Evolutionary conservation across 2,329 filamentous ascomycete genomes (phyloP), one percentile per base, ranked within the genome.

Genomic region (Monosporascus sp.): DNA sequence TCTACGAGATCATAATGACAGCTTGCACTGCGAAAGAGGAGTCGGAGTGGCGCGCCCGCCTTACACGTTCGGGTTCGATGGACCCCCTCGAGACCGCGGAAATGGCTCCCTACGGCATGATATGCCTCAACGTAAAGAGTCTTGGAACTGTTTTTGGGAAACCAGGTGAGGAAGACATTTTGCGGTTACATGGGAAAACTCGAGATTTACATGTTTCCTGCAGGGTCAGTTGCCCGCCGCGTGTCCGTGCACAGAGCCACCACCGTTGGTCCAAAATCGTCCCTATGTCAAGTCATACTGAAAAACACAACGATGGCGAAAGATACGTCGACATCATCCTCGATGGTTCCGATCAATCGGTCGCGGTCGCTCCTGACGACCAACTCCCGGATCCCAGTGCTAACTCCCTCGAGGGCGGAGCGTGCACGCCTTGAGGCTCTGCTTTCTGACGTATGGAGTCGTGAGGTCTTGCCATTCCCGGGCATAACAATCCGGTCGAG

Each of bases 1-100:
- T 93, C 51, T 93, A 89, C 66, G 93, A 97, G 70, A 72, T 96
- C 17, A 84, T 97, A 41, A 78, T 96, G 72, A 95, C 88, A 59
- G 93, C 91, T 37, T 96, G 91, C 63, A 93, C 88, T 1, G 77
- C 84, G 1, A 83, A 80, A 41, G 93, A 99, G 67, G 90, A 94
- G 63, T 74, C 81, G 46, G 84, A 87, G 62, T 99, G 94, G 93
- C 85, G 86, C 57, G 77, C 74, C 17, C 81, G 86, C n/a, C 74
- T 96, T 22, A 70, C 76, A 31, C 75, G 77, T 37, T 70, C 76
- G 8, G 72, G 82, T 60, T 73, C 71, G 20, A 76, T 75, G 57
- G 77, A 82, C 49, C 72, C 77, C 17, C 72, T 76, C 20, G 78
- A 73, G 26, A 65, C 74, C 61, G 63, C 71, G 63, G 70, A 79